Evolutionary conservation across 192 early-diverging fungal genomes (phyloP).

Genomic region (Borealophlyctis nickersoniae): DNA sequence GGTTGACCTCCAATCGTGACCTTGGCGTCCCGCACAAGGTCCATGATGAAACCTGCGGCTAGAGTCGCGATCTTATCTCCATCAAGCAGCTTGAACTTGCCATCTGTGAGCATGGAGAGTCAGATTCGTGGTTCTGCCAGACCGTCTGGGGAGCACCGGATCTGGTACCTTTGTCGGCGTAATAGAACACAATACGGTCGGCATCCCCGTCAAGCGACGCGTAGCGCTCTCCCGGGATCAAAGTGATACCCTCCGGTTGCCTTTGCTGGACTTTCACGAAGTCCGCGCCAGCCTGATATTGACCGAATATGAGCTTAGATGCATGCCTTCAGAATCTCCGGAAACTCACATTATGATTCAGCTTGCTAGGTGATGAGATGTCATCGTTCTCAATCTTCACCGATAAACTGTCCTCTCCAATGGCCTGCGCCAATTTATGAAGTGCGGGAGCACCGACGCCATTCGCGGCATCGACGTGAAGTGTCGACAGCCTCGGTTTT

Average conservation of each 20-base stretch:
- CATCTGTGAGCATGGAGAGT: slow-evolving; percentile 43
- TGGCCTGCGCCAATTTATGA: slow-evolving; percentile 63
- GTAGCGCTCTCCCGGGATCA: slow-evolving; percentile 68
- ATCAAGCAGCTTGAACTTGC: slow-evolving; percentile 87
- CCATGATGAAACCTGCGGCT: slow-evolving; percentile 90
- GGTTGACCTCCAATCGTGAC: slow-evolving; percentile 45
- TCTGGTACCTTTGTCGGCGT: slow-evolving; percentile 59
- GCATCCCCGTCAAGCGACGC: slow-evolving; percentile 97
- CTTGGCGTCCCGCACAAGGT: slow-evolving; percentile 76
- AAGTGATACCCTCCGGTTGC: slow-evolving; percentile 64
- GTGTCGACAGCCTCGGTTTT: slow-evolving; percentile 59
- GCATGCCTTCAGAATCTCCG: too few relatives aligned
- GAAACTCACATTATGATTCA: slow-evolving; percentile 77
- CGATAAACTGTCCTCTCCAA: slow-evolving; percentile 63
- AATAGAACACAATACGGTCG: slow-evolving; percentile 97
- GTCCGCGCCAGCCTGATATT: slow-evolving; percentile 85
- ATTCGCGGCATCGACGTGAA: slow-evolving; percentile 91
- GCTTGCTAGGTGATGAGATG: slow-evolving; percentile 60
- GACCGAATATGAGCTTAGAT: slow-evolving; percentile 1
- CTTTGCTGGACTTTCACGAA: slow-evolving; percentile 91
- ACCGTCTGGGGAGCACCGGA: not conserved
- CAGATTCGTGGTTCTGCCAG: too few relatives aligned
- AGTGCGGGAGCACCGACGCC: slow-evolving; percentile 94
- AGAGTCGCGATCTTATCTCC: slow-evolving; percentile 99
- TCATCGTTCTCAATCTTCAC: slow-evolving; percentile 77